These are phyloP conservation scores for Microcyclospora tardicrescens DNA, from an alignment of 2,329 filamentous ascomycete species.

Conservation along the genomic window DNA sequence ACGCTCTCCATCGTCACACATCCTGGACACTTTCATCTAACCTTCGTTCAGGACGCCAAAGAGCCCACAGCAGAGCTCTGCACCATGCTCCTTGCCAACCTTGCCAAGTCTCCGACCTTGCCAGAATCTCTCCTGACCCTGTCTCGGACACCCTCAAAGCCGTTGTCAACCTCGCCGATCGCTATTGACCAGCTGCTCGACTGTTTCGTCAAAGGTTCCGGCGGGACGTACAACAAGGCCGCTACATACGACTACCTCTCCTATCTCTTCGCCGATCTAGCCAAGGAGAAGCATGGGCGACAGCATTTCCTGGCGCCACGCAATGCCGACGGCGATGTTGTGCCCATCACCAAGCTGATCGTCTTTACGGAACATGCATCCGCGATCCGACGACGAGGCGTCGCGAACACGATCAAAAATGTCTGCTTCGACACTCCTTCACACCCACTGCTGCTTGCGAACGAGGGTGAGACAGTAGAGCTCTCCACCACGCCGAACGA, in stretches of 20 bases:
- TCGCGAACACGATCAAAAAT: constrained; percentile 94
- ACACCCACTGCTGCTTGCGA: constrained; percentile 40
- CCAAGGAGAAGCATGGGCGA: constrained; percentile 58
- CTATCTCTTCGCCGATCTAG: constrained; percentile 86
- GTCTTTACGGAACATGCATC: constrained; percentile 90
- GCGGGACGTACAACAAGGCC: constrained; percentile 67
- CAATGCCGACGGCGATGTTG: constrained; percentile 58
- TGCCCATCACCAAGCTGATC: constrained; percentile 83
- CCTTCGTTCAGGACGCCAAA: constrained; percentile 44
- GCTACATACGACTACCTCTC: constrained; percentile 87
- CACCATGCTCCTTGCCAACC: constrained; percentile 85
- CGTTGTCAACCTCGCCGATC: constrained; percentile 57
- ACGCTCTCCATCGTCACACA: no score
- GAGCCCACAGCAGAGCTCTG: constrained; percentile 75
- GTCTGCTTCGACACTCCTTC: constrained; percentile 67
- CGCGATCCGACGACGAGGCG: constrained; percentile 73
- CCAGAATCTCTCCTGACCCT: constrained; percentile 51
- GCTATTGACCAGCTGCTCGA: constrained; percentile 88
- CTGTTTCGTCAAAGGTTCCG: constrained; percentile 85
- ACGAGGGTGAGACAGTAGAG: constrained; percentile 1
- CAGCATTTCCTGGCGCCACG: constrained; percentile 62
- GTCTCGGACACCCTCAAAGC: constrained; percentile 54
- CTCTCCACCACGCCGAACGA: constrained; percentile 44
- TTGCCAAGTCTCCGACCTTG: constrained; percentile 66
- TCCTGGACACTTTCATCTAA: background rate